Evolutionary conservation across 163 green algal genomes (phyloP), one percentile per base, ranked within the genome.

Genomic region (Scenedesmus sp.): DNA sequence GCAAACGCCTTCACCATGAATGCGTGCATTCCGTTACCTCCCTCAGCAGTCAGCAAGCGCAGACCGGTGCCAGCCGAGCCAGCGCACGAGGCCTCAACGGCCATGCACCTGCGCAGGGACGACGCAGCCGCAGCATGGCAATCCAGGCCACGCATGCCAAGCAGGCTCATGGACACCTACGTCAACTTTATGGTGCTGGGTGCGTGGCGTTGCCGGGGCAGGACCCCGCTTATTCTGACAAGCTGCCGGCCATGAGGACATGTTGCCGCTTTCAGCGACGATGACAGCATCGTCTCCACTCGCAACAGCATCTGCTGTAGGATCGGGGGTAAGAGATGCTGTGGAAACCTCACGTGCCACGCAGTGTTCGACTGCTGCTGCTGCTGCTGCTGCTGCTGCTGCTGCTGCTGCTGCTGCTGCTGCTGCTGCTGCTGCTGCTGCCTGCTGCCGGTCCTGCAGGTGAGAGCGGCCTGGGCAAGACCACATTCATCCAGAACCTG

Each of bases 401-500:
- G n/a, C n/a, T n/a, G n/a, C n/a, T n/a, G n/a, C n/a, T n/a, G n/a
- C n/a, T n/a, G n/a, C n/a, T n/a, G n/a, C 24, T 30, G 65, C 65
- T 24, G 49, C 49, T 13, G 15, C 40, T 42, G 13, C 42, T 35
- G 26, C 65, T 37, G 30, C 30, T 73, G 61, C 61, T 22, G 33
- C 22, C 59, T 72, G 59, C 59, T 72, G 15, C 24, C 59, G 9
- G 10, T 56, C n/a, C 56, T 42, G 43, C 68, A 90, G 85, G 85
- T 22, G 87, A 91, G 87, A 91, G 73, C 18, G 87, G 87, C 9
- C 87, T 91, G 40, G 87, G 87, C 35, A 91, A 91, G 87, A 91
- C 87, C n/a, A 91, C 73, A 40, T 91, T 91, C 87, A 91, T 91
- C 87, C 51, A 81, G 51, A 91, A 87, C 79, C 87, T 91, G 12